Conservation (phyloP, 2,329 filamentous ascomycete species). For the Calonectria montana region DNA sequence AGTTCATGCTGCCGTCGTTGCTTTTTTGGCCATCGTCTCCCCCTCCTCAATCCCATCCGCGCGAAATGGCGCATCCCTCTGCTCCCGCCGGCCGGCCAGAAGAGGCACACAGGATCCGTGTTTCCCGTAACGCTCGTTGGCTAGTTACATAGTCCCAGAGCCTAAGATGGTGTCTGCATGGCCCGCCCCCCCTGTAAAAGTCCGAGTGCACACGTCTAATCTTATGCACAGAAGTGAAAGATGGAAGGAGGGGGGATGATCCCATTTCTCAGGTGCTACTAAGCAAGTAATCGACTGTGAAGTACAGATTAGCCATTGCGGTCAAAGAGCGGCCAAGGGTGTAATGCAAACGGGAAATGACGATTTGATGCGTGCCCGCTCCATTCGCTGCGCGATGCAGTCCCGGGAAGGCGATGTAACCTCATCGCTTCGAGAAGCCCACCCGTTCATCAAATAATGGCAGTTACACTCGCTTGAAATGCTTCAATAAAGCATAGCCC, state of each 20-base stretch:
- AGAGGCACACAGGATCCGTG: neutral
- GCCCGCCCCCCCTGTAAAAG: conserved; percentile 9
- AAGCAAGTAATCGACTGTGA: neutral
- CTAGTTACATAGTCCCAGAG: neutral
- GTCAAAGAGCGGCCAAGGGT: neutral
- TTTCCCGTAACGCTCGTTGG: conserved; percentile 2
- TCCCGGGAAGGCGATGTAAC: conserved; percentile 1
- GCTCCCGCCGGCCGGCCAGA: neutral
- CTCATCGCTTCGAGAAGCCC: conserved; percentile 6
- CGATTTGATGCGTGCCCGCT: neutral
- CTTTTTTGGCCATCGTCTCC: conserved; percentile 8
- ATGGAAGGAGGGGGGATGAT: neutral
- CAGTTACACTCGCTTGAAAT: neutral
- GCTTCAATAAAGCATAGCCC: neutral
- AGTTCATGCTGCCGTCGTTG: conserved; percentile 8
- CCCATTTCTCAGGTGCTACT: neutral
- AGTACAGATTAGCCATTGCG: neutral
- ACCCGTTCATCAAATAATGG: neutral
- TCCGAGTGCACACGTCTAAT: neutral
- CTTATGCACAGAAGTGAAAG: neutral
- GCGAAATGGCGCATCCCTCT: conserved; percentile 3
- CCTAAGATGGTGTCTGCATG: neutral
- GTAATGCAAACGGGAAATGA: conserved; percentile 5
- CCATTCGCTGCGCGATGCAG: neutral
- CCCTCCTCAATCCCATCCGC: neutral